These are phyloP conservation scores for Erigeron canadensis DNA, from an alignment of 129 eudicot species.

Conservation along the genomic window DNA sequence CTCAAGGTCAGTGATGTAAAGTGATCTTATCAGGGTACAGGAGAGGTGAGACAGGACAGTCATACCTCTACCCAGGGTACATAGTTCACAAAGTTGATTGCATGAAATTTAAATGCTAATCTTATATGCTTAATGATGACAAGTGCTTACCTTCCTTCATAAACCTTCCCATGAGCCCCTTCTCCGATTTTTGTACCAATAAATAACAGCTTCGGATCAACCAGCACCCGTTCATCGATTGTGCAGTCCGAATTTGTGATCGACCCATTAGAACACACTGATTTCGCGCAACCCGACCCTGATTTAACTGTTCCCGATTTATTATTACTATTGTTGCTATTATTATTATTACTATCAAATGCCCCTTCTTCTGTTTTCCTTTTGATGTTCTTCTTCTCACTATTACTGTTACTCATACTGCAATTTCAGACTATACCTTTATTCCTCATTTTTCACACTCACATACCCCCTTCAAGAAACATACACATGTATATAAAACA, in stretches of 20 bases:
- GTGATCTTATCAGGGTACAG: too few species aligned
- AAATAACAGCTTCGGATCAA: slow-evolving; percentile 80
- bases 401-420: slow-evolving; percentile 69
- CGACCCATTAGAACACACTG: slow-evolving; percentile 54
- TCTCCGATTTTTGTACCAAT: slow-evolving; percentile 83
- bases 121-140: not conserved
- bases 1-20: too few species aligned
- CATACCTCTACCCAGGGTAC: too few species aligned
- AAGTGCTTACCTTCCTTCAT: slow-evolving; percentile 77
- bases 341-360: slow-evolving; percentile 19
- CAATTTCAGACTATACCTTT: slow-evolving; percentile 52
- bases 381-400: slow-evolving; percentile 45
- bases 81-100: slow-evolving; percentile 16
- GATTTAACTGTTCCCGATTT: slow-evolving; percentile 34
- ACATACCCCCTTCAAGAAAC: slow-evolving; percentile 14
- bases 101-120: slow-evolving; percentile 14
- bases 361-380: slow-evolving; percentile 43
- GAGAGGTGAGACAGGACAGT: too few species aligned
- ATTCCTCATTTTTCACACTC: slow-evolving; percentile 54
- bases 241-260: slow-evolving; percentile 38
- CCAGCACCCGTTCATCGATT: slow-evolving; percentile 72
- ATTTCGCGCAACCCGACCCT: slow-evolving; percentile 47
- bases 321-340: slow-evolving; percentile 28
- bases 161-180: slow-evolving; percentile 95
- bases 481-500: not conserved